phyloP scores from a whole-genome alignment of 352 stramenopile genomes.

The Globisporangium canariense region DNA sequence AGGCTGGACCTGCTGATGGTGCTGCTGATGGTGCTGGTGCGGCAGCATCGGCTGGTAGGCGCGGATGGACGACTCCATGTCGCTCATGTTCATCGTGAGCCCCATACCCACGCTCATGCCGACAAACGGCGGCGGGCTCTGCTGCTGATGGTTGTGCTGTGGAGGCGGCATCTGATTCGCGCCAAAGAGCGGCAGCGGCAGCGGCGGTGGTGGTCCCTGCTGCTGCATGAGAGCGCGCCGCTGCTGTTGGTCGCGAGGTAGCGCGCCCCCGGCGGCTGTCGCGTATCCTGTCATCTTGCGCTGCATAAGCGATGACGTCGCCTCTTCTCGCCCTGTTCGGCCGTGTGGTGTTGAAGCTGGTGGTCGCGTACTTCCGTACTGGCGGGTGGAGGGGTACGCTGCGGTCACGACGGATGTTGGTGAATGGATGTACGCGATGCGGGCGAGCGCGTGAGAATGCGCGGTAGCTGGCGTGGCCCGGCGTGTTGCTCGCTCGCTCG shows the following conservation, averaged over 20 bases:
- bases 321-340: not conserved
- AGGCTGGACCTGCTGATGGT: conserved; percentile 10
- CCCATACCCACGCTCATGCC: conserved; percentile 20
- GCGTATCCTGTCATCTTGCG: conserved; percentile 13
- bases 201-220: not conserved
- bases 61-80: conserved; percentile 27
- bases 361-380: not conserved
- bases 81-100: conserved; percentile 23
- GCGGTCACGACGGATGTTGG: not conserved
- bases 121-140: conserved; percentile 22
- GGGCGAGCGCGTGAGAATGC: not conserved
- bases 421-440: not conserved
- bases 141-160: conserved; percentile 11
- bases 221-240: conserved; percentile 13
- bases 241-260: conserved; percentile 15
- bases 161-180: conserved; percentile 8
- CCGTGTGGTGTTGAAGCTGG: too few species aligned
- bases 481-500: not conserved
- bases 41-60: conserved; percentile 19
- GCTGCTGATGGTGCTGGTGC: conserved; percentile 15
- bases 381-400: not conserved
- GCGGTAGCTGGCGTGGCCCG: not conserved
- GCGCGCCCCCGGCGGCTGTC: conserved; percentile 2
- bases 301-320: conserved; percentile 10
- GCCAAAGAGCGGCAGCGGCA: not conserved